These are phyloP conservation scores for Cercospora beticola DNA, from an alignment of 2,329 filamentous ascomycete genomes.

Conservation along the genomic window DNA sequence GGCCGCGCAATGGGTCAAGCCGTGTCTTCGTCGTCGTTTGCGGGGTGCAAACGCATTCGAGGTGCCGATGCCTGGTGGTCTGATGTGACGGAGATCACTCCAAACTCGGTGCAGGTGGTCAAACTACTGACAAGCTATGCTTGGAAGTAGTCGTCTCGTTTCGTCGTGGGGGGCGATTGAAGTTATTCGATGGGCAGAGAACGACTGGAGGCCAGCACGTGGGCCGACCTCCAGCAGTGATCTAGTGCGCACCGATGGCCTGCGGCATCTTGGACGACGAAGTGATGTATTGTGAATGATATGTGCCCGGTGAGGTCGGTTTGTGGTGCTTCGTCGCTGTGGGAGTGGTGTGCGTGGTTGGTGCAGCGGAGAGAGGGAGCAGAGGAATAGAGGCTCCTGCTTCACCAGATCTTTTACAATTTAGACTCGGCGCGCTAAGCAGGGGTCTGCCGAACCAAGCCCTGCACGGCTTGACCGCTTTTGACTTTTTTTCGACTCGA, in stretches of 20 bases:
- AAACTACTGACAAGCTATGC: conserved; percentile 27
- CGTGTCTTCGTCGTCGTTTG: conserved; percentile 32
- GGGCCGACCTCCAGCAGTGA: conserved; percentile 35
- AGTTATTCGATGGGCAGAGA: conserved; percentile 35
- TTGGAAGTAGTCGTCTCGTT: conserved; percentile 23
- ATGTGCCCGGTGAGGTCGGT: conserved; percentile 12
- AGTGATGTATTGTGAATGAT: conserved; percentile 27
- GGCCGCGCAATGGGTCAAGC: conserved; percentile 22
- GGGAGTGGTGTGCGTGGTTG: conserved; percentile 8
- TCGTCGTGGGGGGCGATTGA: conserved; percentile 30
- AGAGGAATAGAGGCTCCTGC: conserved; percentile 7
- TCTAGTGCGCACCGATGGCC: conserved; percentile 39
- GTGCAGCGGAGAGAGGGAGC: conserved; percentile 7
- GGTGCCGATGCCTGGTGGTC: conserved; percentile 19
- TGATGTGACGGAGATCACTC: conserved; percentile 9
- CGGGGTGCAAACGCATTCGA: conserved; percentile 19
- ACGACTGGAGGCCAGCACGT: conserved; percentile 35
- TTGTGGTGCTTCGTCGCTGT: conserved; percentile 28
- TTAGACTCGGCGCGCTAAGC: conserved; percentile 12
- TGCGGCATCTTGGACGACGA: conserved; percentile 40
- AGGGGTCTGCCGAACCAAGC: background rate
- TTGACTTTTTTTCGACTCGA: conserved; percentile 7
- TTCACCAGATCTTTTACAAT: background rate
- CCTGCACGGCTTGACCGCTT: background rate
- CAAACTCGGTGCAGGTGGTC: conserved; percentile 10